These are phyloP conservation scores for Prunus campanulata DNA, from an alignment of 306 rosid genomes.

Conservation along the genomic window DNA sequence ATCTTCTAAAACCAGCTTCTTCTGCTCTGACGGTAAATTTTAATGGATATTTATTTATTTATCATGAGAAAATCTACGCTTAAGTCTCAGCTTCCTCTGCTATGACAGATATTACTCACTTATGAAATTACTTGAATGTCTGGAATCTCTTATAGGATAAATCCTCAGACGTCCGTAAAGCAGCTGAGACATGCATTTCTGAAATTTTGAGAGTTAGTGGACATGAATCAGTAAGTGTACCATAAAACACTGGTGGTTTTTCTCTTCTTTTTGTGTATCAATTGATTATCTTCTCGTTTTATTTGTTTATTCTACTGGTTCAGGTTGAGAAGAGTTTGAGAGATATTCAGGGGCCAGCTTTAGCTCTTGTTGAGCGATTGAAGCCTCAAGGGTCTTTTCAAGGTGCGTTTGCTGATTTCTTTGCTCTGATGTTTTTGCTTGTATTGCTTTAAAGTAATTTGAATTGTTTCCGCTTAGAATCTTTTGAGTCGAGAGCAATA, in stretches of 20 bases:
- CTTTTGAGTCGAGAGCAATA: conserved; percentile 60
- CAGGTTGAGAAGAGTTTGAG: conserved; percentile 75
- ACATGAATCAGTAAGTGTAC: conserved; percentile 63
- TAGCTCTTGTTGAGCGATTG: conserved; percentile 70
- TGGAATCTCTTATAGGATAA: conserved; percentile 63
- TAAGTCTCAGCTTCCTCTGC: no score
- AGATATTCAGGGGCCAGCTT: conserved; percentile 86
- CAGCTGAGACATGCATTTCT: conserved; percentile 80
- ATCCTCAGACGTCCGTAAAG: conserved; percentile 98
- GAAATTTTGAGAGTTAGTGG: conserved; percentile 89
- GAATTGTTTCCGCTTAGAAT: conserved; percentile 37
- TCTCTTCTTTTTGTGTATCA: conserved; percentile 17
- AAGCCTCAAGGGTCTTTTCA: conserved; percentile 61
- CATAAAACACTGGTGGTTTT: conserved; percentile 3
- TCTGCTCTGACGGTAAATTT: conserved; percentile 79
- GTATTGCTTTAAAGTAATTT: conserved; percentile 19
- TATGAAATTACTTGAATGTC: conserved; percentile 19
- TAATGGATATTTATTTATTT: neutral
- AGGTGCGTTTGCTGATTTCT: conserved; percentile 43
- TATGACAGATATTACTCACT: neutral
- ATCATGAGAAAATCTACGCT: neutral
- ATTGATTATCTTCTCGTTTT: conserved; percentile 9
- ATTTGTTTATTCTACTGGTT: conserved; percentile 16
- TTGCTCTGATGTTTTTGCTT: conserved; percentile 15
- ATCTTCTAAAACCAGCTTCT: conserved; percentile 84